Conservation (phyloP, 495 filamentous ascomycete species). For the Penicillium cataractarum region DNA sequence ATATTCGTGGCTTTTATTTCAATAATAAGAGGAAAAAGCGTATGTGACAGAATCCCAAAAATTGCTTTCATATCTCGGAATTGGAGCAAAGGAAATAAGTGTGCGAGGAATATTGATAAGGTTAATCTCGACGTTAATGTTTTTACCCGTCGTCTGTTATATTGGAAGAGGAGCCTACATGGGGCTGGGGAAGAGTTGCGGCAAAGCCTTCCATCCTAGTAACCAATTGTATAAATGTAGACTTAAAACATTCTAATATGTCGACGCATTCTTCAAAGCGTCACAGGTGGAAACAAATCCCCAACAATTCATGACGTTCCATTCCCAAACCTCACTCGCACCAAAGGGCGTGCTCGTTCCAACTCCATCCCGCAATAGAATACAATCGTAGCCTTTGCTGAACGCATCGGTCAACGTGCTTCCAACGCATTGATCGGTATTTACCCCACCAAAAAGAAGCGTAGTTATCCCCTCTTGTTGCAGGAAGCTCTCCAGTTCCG, state of each 20-base stretch:
- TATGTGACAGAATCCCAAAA: too few species aligned
- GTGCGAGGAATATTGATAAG: too few species aligned
- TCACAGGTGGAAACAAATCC: constrained; percentile 45
- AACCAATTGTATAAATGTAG: too few species aligned
- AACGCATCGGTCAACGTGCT: constrained; percentile 55
- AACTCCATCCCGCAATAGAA: constrained; percentile 56
- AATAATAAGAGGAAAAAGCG: too few species aligned
- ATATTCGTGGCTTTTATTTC: too few species aligned
- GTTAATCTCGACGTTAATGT: too few species aligned
- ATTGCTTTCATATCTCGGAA: too few species aligned
- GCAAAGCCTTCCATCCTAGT: too few species aligned
- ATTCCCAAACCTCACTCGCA: constrained; percentile 46
- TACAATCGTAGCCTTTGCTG: constrained; percentile 46
- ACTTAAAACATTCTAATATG: neutral
- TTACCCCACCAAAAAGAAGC: constrained; percentile 59
- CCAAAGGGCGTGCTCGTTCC: constrained; percentile 51
- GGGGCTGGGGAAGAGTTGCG: too few species aligned
- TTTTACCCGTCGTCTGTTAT: too few species aligned
- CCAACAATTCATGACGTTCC: constrained; percentile 44
- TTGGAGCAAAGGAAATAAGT: too few species aligned
- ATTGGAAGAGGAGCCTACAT: too few species aligned
- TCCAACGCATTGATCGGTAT: constrained; percentile 63
- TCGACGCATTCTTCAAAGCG: constrained; percentile 21
- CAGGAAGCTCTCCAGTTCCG: constrained; percentile 37
- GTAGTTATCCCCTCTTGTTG: constrained; percentile 49